Conservation (phyloP, 345 rosid species). For the Bruguiera gymnorhiza region DNA sequence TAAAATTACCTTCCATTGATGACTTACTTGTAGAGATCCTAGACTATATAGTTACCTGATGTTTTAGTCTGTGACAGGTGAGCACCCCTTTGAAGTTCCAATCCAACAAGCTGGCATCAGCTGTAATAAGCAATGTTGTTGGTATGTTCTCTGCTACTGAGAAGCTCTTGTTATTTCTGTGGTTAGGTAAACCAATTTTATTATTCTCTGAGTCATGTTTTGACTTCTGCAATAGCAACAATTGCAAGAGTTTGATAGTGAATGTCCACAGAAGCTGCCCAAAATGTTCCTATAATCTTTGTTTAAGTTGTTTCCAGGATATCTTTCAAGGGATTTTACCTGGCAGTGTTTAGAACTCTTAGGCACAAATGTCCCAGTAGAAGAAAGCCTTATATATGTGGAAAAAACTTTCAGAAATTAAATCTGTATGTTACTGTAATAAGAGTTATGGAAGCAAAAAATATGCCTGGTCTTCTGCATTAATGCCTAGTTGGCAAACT, state of each 20-base stretch:
- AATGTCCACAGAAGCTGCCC: constrained; percentile 71
- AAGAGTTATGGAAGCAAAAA: constrained; percentile 17
- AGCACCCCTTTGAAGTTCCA: constrained; percentile 44
- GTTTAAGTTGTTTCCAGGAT: constrained; percentile 62
- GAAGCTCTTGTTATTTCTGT: neutral
- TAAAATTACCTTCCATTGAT: neutral
- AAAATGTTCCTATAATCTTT: constrained; percentile 55
- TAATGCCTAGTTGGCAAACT: constrained; percentile 29
- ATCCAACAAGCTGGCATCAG: constrained; percentile 43
- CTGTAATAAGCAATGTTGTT: constrained; percentile 42
- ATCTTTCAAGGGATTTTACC: constrained; percentile 39
- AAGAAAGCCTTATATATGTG: constrained; percentile 29
- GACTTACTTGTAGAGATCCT: neutral
- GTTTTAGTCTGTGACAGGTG: constrained; percentile 40
- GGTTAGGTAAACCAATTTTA: neutral
- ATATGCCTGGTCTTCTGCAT: constrained; percentile 29
- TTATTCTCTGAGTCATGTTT: constrained; percentile 21
- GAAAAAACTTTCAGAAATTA: constrained; percentile 28
- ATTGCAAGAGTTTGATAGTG: constrained; percentile 48
- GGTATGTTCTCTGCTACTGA: constrained; percentile 46
- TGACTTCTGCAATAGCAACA: constrained; percentile 43
- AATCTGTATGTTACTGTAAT: constrained; percentile 23
- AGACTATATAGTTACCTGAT: constrained; percentile 16
- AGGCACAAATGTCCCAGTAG: constrained; percentile 30
- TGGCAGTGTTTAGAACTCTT: constrained; percentile 35